Percentiles rank a stretch among this genome's conserved stretches.
Evolutionary conservation across 768 basidiomycete species (phyloP).

Genomic region (Antrodiella citrinella): DNA sequence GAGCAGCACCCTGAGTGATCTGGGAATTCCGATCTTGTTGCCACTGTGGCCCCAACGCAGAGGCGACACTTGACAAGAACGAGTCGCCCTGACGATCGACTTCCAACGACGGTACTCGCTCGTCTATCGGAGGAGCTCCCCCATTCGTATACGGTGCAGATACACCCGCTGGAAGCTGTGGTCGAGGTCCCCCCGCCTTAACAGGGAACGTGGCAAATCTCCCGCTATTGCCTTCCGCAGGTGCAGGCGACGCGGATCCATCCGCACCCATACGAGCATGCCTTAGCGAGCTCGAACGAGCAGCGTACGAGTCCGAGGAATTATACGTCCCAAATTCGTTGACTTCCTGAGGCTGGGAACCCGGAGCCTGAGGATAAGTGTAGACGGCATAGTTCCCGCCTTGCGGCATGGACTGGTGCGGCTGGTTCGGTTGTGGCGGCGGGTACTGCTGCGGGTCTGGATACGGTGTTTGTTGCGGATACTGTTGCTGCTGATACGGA

Average conservation of each 20-base stretch:
- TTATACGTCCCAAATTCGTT: constrained; percentile 17
- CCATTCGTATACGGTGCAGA: constrained; percentile 6
- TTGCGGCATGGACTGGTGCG: background rate
- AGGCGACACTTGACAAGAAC: constrained; percentile 30
- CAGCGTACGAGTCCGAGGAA: constrained; percentile 3
- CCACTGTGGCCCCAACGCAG: constrained; percentile 24
- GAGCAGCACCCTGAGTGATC: background rate
- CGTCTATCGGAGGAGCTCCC: constrained; percentile 18
- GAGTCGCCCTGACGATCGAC: constrained; percentile 16
- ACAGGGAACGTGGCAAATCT: constrained; percentile 67
- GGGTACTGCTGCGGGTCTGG: background rate
- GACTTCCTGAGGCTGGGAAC: constrained; percentile 1
- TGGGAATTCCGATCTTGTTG: constrained; percentile 4
- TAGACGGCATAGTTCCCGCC: background rate
- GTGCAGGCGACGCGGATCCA: background rate
- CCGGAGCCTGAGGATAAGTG: background rate
- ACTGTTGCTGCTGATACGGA: background rate
- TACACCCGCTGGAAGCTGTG: constrained; percentile 6
- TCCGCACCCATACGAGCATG: background rate
- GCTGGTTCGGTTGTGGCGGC: background rate
- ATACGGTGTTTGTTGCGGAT: background rate
- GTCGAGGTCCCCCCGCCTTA: constrained; percentile 25
- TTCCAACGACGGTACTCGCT: constrained; percentile 21
- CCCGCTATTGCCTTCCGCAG: constrained; percentile 24
- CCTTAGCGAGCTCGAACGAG: constrained; percentile 12